A percentile compares a stretch with the other conserved stretches of the same genome.
Conservation (phyloP, 805 yeast species). For the Suhomyces sp. region DNA sequence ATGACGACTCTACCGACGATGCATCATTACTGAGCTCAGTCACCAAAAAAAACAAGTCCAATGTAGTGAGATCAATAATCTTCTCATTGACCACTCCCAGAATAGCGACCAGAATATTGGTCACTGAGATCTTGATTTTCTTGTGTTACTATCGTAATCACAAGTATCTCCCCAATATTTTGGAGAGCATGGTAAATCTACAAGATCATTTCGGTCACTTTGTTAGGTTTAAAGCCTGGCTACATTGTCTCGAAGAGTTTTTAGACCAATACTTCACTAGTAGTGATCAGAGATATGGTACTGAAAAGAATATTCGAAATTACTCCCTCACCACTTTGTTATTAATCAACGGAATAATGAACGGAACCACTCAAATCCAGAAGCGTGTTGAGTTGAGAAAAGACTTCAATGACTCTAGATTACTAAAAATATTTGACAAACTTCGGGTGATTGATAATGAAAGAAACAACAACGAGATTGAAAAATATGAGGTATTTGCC, state of each 20-base stretch:
- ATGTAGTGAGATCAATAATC: constrained; percentile 36
- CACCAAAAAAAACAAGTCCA: constrained; percentile 24
- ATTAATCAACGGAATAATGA: constrained; percentile 32
- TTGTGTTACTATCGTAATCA: constrained; percentile 25
- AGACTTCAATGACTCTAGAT: constrained; percentile 35
- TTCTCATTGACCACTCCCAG: constrained; percentile 40
- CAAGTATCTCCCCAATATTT: constrained; percentile 23
- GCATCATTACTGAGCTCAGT: constrained; percentile 8
- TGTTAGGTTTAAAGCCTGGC: constrained; percentile 42
- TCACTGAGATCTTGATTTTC: constrained; percentile 42
- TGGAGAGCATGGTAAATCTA: constrained; percentile 31
- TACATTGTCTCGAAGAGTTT: constrained; percentile 33
- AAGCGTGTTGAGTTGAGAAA: constrained; percentile 30
- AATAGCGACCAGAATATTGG: constrained; percentile 37
- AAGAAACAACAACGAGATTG: constrained; percentile 35
- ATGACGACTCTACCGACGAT: constrained; percentile 10
- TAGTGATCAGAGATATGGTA: constrained; percentile 9
- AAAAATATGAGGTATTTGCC: constrained; percentile 36
- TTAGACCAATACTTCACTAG: constrained; percentile 29
- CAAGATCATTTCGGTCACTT: constrained; percentile 37
- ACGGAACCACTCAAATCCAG: constrained; percentile 24
- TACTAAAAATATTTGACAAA: constrained; percentile 35
- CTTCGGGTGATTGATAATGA: constrained; percentile 28
- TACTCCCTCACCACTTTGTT: constrained; percentile 37
- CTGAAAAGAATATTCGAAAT: constrained; percentile 25